Evolutionary conservation across 768 basidiomycete species (phyloP), one percentile per base, ranked within the genome.

Genomic region (Mycena vitilis): DNA sequence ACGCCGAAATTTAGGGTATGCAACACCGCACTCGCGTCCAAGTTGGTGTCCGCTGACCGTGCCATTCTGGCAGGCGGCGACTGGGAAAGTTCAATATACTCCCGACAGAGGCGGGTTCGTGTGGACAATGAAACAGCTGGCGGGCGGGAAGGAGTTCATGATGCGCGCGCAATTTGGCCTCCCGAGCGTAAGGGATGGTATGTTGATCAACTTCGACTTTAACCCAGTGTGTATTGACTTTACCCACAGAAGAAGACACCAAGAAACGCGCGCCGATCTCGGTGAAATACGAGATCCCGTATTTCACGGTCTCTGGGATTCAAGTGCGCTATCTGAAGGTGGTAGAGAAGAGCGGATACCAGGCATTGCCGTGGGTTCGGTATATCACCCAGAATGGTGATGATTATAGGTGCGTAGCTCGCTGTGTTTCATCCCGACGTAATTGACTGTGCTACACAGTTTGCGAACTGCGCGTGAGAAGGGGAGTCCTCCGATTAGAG

Each of bases 81-180:
- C 95, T 16, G 97, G 97, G 3, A 92, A 90, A 22, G 97, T 98
- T 2, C 95, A 97, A 71, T 99, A 99, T 75, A 95, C 92, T 1
- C 97, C 97, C 1, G 97, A 99, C 78, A 99, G 98, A 79, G 95
- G 95, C 20, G 95, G 95, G 2, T 99, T 99, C 75, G 95, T 98
- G 1, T 99, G 97, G 97, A 98, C 97, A 81, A 98, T 99, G 80
- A 99, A 99, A 79, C 95, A 97, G 77, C 87, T 99, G 0, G 96
- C 94, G 8, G 97, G 97, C 9, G 95, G 94, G 40, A 89, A 95
- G 45, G 97, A 99, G 77, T 99, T 96, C 81, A 86, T 98, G 62
- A 98, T 98, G 96, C 87, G 97, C 16, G 97, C 97, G 1, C 97
- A 99, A 77, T 99, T 98, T 78, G 96, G 96, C 55, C 82, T 99